These are phyloP conservation scores for Cyberlindnera mycetangii DNA, from an alignment of 805 yeast species.

Conservation along the genomic window DNA sequence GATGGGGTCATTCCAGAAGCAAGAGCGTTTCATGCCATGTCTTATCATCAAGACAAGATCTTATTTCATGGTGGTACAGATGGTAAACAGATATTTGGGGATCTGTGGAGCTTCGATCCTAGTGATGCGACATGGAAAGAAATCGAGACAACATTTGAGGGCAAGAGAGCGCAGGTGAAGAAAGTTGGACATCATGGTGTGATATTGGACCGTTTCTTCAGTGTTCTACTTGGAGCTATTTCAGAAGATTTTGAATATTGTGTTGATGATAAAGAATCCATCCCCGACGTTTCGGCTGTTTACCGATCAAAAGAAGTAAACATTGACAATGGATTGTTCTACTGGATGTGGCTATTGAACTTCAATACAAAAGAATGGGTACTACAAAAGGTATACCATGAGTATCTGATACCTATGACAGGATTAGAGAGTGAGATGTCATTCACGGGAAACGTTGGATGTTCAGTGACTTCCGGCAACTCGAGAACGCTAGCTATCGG, in stretches of 20 bases:
- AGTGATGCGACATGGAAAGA: slow-evolving; percentile 41
- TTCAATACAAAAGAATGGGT: neutral
- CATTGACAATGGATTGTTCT: neutral
- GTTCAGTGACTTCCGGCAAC: neutral
- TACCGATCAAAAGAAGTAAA: neutral
- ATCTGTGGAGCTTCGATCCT: slow-evolving; percentile 49
- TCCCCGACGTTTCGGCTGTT: neutral
- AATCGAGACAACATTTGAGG: slow-evolving; percentile 28
- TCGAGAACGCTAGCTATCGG: neutral
- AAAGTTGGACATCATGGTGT: slow-evolving; percentile 19
- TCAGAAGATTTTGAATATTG: neutral
- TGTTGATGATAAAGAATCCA: too few species aligned
- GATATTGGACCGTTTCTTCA: slow-evolving; percentile 18
- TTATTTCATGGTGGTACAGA: slow-evolving; percentile 36
- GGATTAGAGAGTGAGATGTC: neutral
- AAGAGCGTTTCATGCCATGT: slow-evolving; percentile 35
- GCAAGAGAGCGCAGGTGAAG: slow-evolving; percentile 13
- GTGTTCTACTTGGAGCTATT: neutral
- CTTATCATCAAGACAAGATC: slow-evolving; percentile 22
- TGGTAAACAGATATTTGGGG: slow-evolving; percentile 37
- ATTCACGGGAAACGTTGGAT: neutral
- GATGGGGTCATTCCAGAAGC: slow-evolving; percentile 13
- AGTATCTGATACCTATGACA: neutral
- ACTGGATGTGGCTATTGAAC: slow-evolving; percentile 19
- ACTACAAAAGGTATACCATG: neutral